phyloP scores from a whole-genome alignment of 2,329 filamentous ascomycete genomes.

The Aspergillus pseudonomiae region DNA sequence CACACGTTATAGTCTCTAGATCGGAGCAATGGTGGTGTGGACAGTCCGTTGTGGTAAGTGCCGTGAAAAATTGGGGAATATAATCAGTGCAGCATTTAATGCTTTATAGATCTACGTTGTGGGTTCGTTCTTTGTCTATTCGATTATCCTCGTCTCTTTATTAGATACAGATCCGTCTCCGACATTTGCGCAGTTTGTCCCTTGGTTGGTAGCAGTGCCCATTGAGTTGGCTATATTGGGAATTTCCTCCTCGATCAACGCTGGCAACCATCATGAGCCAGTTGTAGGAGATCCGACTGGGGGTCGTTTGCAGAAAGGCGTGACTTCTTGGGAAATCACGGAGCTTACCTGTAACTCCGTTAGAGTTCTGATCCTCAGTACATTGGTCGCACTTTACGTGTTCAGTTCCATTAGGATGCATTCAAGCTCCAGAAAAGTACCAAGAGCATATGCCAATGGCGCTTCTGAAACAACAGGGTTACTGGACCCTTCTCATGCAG shows the following conservation, averaged over 20 bases:
- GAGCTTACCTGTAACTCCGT: slow-evolving; percentile 61
- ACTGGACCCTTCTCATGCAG: slow-evolving; percentile 42
- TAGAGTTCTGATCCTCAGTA: slow-evolving; percentile 68
- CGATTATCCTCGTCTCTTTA: slow-evolving; percentile 82
- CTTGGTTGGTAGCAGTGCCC: slow-evolving; percentile 74
- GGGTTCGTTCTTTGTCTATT: slow-evolving; percentile 83
- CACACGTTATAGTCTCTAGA: slow-evolving; percentile 70
- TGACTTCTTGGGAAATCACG: slow-evolving; percentile 47
- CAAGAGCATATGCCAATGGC: slow-evolving; percentile 36
- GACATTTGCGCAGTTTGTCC: slow-evolving; percentile 74
- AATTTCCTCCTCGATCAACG: slow-evolving; percentile 70
- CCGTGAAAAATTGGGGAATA: neutral
- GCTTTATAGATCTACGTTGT: slow-evolving; percentile 74
- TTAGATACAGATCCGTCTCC: slow-evolving; percentile 82
- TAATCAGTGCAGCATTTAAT: slow-evolving; percentile 10
- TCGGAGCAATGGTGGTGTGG: slow-evolving; percentile 80
- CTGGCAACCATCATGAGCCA: slow-evolving; percentile 66
- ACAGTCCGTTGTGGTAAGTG: slow-evolving; percentile 71
- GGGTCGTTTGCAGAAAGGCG: slow-evolving; percentile 42
- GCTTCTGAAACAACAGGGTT: slow-evolving; percentile 48
- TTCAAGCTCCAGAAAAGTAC: slow-evolving; percentile 40
- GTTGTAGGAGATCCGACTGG: slow-evolving; percentile 53
- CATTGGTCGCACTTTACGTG: slow-evolving; percentile 63
- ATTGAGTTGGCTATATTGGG: slow-evolving; percentile 74
- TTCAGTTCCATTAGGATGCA: slow-evolving; percentile 50